Evolutionary conservation across 768 basidiomycete genomes (phyloP).

Genomic region (Trametes maxima): DNA sequence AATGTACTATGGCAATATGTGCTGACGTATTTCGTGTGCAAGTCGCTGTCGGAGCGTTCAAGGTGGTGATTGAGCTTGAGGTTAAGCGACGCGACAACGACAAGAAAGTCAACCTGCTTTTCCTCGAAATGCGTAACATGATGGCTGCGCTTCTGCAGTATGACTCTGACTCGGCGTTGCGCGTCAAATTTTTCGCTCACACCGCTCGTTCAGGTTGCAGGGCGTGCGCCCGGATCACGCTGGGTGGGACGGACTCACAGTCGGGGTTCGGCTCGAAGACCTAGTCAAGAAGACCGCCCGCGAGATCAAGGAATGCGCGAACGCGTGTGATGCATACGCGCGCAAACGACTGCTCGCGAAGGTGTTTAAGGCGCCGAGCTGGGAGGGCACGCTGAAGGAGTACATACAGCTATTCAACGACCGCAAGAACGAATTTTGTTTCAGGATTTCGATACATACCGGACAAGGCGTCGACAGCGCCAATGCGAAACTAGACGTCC

Average conservation of each 20-base stretch:
- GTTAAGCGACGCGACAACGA: conserved; percentile 53
- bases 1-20: too few relatives aligned
- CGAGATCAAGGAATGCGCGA: conserved; percentile 38
- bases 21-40: conserved; percentile 1
- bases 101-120: conserved; percentile 47
- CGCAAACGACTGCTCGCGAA: conserved; percentile 35
- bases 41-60: conserved; percentile 54
- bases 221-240: conserved; percentile 26
- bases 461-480: conserved; percentile 28
- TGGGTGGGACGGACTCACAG: conserved; percentile 36
- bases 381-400: conserved; percentile 31
- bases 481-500: conserved; percentile 21
- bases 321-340: conserved; percentile 36
- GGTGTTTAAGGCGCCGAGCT: conserved; percentile 32
- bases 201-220: conserved; percentile 34
- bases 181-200: conserved; percentile 17
- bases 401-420: conserved; percentile 29
- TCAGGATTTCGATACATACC: conserved; percentile 35
- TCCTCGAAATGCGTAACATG: conserved; percentile 54
- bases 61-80: conserved; percentile 50
- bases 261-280: conserved; percentile 38
- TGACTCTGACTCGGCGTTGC: conserved; percentile 13
- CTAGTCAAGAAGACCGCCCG: conserved; percentile 32
- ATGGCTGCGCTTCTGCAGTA: conserved; percentile 50
- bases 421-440: conserved; percentile 32